Evolutionary conservation across 2,329 filamentous ascomycete species (phyloP), one percentile per base, ranked within the genome.

Genomic region (Boeremia exigua): DNA sequence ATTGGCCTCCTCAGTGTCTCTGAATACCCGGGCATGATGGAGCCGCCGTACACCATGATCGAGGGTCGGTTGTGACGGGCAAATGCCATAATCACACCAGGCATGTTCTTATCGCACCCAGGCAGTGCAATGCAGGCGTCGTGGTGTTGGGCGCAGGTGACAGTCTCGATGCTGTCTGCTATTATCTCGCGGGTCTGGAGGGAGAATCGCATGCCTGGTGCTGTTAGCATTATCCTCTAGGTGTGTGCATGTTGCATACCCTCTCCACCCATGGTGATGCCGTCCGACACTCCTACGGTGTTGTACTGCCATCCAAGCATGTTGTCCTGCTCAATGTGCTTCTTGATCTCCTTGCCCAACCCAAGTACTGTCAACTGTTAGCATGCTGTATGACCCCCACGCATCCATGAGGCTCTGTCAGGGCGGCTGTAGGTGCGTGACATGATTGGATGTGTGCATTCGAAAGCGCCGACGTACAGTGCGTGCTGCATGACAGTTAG

Each of bases 51-150:
- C 56, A 98, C 89, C 92, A 97, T 96, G 72, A 97, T 81, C 43
- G 92, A 95, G 4, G 94, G 94, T 9, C 94, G 85, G 77, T 97
- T 97, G 78, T 96, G 91, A 54, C 94, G 86, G 12, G 91, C 91
- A 70, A 95, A 92, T 0, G 90, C 92, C 88, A 96, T 96, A 60
- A 95, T 82, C 14, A 91, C 89, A 61, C 93, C 93, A 0, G 93
- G 93, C 94, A 97, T 97, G 76, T 97, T 97, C 84, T 97, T 97
- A 80, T 97, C 93, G 75, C 93, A 97, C 10, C 93, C 93, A 0
- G 94, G 92, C 65, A 97, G 94, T 28, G 91, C 88, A 73, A 97
- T 93, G 75, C 93, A 96, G 55, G 92, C 94, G 73, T 97, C 94
- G 76, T 97, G 92, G 66, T 90, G 89, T 74, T 97, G 93, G 5